These are phyloP conservation scores for Apiospora kogelbergensis DNA, from an alignment of 2,329 filamentous ascomycete genomes.

Conservation along the genomic window DNA sequence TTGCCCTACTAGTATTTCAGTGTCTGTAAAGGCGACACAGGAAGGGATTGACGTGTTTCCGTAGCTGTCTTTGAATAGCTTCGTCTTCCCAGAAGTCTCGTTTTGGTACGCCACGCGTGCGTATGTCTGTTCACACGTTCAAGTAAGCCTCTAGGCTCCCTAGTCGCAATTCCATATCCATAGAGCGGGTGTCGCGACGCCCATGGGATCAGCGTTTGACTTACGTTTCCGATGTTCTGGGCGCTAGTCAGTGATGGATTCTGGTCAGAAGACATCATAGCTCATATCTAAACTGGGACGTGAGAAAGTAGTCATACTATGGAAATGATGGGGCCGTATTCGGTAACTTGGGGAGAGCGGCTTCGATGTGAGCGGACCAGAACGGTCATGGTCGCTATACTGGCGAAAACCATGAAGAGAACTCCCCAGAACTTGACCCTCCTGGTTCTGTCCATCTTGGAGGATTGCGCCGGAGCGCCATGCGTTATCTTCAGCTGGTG, in stretches of 20 bases:
- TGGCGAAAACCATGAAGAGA: background rate
- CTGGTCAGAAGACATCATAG: no score
- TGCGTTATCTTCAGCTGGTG: no score
- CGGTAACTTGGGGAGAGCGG: no score
- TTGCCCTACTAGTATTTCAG: background rate
- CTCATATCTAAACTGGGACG: no score
- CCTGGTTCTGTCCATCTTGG: background rate
- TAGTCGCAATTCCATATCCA: no score
- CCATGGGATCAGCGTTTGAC: background rate
- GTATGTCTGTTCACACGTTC: background rate
- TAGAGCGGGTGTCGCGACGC: background rate
- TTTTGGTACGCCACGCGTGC: background rate
- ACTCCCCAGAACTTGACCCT: background rate
- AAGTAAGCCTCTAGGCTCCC: background rate
- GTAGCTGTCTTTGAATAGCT: background rate
- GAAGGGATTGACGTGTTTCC: background rate
- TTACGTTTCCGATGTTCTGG: background rate
- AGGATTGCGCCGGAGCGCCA: background rate
- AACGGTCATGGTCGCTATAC: background rate
- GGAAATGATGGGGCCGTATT: background rate
- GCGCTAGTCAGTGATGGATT: background rate
- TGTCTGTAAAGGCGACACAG: slow-evolving; percentile 4
- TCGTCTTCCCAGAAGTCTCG: background rate
- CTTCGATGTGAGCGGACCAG: background rate
- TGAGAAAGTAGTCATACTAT: background rate